Evolutionary conservation across 306 rosid genomes (phyloP).

Genomic region (Fragaria ananassa): DNA sequence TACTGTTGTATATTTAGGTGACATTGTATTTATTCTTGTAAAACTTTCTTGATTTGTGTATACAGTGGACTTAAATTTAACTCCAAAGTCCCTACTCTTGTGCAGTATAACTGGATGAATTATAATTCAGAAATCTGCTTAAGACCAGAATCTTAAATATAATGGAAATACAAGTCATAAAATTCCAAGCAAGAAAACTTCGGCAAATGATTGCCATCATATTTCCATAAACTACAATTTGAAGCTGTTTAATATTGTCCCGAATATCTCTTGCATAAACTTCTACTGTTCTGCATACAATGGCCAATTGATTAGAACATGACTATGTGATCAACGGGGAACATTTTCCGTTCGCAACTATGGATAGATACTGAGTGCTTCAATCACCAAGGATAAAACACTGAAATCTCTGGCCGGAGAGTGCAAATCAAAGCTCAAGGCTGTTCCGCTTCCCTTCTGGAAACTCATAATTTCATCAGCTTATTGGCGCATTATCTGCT

Average conservation of each 20-base stretch:
- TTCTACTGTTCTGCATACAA: constrained; percentile 17
- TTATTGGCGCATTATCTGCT: constrained; percentile 82
- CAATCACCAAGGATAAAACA: constrained; percentile 6
- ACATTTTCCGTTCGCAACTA: background rate
- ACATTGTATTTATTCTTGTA: background rate
- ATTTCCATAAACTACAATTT: background rate
- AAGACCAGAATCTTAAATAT: background rate
- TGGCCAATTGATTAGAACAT: background rate
- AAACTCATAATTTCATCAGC: background rate
- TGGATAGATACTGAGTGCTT: background rate
- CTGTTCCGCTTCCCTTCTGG: background rate
- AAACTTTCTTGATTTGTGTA: background rate
- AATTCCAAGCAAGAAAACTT: background rate
- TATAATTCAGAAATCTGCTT: background rate
- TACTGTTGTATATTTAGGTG: background rate
- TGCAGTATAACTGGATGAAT: background rate
- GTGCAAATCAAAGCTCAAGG: constrained; percentile 17
- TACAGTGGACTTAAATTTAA: background rate
- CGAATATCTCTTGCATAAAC: background rate
- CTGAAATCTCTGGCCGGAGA: constrained; percentile 12
- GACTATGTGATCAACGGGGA: no score
- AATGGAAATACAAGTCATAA: background rate
- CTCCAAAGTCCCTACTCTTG: background rate
- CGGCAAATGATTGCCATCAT: background rate
- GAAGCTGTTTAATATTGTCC: background rate